phyloP scores from a whole-genome alignment of 2,329 filamentous ascomycete species.

The Paramyrothecium roridum region DNA sequence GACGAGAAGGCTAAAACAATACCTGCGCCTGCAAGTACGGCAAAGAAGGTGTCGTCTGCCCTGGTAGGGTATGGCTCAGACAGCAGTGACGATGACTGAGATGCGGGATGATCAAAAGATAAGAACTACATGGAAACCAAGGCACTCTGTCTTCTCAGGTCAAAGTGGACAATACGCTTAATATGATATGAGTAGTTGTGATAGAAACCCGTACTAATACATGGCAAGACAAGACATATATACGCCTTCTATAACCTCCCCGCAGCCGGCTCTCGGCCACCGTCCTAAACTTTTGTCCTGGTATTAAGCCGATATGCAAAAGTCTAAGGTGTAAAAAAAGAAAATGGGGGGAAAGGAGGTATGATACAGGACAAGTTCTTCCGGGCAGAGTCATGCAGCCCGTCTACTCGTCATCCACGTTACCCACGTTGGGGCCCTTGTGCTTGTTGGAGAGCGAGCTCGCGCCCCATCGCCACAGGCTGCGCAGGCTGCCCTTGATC shows the following conservation, averaged over 20 bases:
- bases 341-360: not conserved
- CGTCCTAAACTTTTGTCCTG: not conserved
- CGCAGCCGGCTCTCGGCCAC: not conserved
- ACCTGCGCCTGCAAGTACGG: not conserved
- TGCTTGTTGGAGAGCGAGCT: constrained; percentile 36
- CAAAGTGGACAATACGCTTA: not conserved
- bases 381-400: not conserved
- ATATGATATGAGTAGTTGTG: not conserved
- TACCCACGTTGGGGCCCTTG: constrained; percentile 36
- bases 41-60: constrained; percentile 26
- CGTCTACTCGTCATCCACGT: constrained; percentile 31
- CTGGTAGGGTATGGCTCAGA: constrained; percentile 58
- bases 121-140: not conserved
- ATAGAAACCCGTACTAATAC: not conserved
- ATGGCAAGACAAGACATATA: not conserved
- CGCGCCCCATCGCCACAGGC: constrained; percentile 49
- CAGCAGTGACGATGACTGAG: constrained; percentile 37
- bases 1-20: constrained; percentile 4
- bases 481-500: constrained; percentile 58
- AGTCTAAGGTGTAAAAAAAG: not conserved
- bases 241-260: not conserved
- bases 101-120: not conserved
- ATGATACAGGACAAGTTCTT: not conserved
- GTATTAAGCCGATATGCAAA: not conserved
- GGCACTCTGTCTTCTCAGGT: too few relatives aligned